Base-by-base conservation (phyloP, 2,329 filamentous ascomycete genomes). In the Achaetomium macrosporum region DNA sequence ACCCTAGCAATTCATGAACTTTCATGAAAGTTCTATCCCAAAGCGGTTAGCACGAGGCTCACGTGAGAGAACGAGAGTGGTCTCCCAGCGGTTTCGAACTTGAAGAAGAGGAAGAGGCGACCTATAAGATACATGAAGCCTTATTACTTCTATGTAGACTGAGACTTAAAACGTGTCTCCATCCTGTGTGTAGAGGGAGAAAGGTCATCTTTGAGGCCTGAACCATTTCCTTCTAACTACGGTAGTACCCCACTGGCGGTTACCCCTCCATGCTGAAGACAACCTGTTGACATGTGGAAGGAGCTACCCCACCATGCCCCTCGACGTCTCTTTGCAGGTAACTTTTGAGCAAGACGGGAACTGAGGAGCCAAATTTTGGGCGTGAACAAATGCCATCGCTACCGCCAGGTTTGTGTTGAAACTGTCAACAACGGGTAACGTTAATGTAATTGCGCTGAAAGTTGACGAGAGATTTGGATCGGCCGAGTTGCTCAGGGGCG, bases 21-120 rank as follows among this genome's bases (percentile, higher is more conserved):
- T 68, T 70, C 68, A 65, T 19, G 67, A 69, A 68, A 57, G 53
- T 69, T 69, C 68, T 55, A 59, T 64, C 58, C 62, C 12, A 50
- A 65, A 59, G 3, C 3, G 57, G 64, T 56, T 67, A 67, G 64
- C 62, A 56, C 20, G 10, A 10, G 3, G 25, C 41, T 46, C 54
- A 57, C 53, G 48, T 55, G 50, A 9, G 33, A 11, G 33, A 35
- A 35, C 33, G 10, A n/a, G n/a, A n/a, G n/a, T n/a, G n/a, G n/a
- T n/a, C n/a, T 15, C 15, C 11, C 33, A 15, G 33, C 5, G 10
- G n/a, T n/a, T n/a, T n/a, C n/a, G n/a, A n/a, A n/a, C n/a, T n/a
- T n/a, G n/a, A n/a, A n/a, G n/a, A n/a, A n/a, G n/a, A n/a, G n/a
- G n/a, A n/a, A n/a, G n/a, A n/a, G n/a, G n/a, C n/a, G n/a, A n/a